Evolutionary conservation across 2,329 filamentous ascomycete genomes (phyloP), one percentile per base, ranked within the genome.

Genomic region (Graphilbum ipis-grandicollis): DNA sequence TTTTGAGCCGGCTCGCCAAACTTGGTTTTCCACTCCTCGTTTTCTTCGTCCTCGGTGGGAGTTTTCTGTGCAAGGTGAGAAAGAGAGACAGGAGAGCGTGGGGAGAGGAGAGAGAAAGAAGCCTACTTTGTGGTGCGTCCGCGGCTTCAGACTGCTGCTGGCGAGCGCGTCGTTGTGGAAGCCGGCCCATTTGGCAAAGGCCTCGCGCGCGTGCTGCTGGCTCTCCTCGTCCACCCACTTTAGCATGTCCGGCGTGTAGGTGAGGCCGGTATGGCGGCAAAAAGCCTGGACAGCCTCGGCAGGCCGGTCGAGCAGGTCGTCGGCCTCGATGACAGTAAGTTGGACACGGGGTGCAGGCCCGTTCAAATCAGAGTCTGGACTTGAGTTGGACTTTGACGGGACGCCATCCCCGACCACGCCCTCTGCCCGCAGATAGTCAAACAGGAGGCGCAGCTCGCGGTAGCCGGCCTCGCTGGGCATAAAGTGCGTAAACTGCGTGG

Each of bases 171-270:
- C 90, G 47, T 96, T 81, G 55, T 96, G 90, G 61, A 93, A 96
- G 10, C 90, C 90, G 47, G 76, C 80, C 90, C 90, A 96, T 63
- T 98, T 96, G 59, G 86, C 84, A 59, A 96, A 96, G 15, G 75
- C 76, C 44, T 73, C 66, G 46, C 68, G 65, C 3, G 86, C 88
- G 43, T 70, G 62, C 36, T 59, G 48, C 47, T 84, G 75, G 48
- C 79, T 76, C 44, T 80, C 77, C 36, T 78, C 74, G 21, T 77
- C 74, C 43, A 80, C 71, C 90, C 90, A 96, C 40, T 69, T 65
- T 43, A 98, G 65, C 86, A 96, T 93, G 13, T 71, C 63, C 1
- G 74, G 71, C 32, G 62, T 62, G 56, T 79, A 98, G 14, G 80
- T 69, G 41, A 94, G 66, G 19, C 79, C 84, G 13, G 85, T 81